Conservation (phyloP, 2,329 filamentous ascomycete species). For the Diplodia sapinea region DNA sequence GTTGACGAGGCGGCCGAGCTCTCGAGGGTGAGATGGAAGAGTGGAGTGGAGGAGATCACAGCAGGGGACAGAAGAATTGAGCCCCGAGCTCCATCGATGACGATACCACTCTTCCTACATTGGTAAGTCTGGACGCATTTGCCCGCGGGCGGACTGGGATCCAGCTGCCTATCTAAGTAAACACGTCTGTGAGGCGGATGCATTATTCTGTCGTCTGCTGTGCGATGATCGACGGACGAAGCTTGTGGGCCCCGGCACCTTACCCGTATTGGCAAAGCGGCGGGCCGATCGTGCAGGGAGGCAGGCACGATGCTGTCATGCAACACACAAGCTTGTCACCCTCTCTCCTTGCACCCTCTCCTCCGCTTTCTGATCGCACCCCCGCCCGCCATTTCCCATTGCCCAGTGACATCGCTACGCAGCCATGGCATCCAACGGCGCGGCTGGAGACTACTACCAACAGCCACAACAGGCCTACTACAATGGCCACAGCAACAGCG, state of each 20-base stretch:
- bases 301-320: conserved; percentile 15
- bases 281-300: conserved; percentile 21
- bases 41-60: not conserved
- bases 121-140: too few species aligned
- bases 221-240: not conserved
- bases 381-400: not conserved
- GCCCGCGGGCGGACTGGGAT: too few species aligned
- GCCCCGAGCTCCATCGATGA: too few species aligned
- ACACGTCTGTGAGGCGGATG: too few species aligned
- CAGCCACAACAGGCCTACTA: conserved; percentile 34
- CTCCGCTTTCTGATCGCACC: not conserved
- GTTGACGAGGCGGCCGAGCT: not conserved
- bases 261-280: conserved; percentile 16
- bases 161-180: too few species aligned
- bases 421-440: conserved; percentile 35
- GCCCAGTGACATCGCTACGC: not conserved
- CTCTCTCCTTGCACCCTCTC: not conserved
- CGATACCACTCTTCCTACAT: too few species aligned
- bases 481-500: conserved; percentile 34
- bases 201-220: too few species aligned
- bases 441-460: conserved; percentile 50
- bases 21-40: not conserved
- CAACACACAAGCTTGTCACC: not conserved
- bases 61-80: too few species aligned
- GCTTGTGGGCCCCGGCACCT: conserved; percentile 11